Percentiles rank a stretch among this genome's conserved stretches.
These are phyloP conservation scores for Beauveria sp. DNA, from an alignment of 2,329 filamentous ascomycete species.

Conservation along the genomic window DNA sequence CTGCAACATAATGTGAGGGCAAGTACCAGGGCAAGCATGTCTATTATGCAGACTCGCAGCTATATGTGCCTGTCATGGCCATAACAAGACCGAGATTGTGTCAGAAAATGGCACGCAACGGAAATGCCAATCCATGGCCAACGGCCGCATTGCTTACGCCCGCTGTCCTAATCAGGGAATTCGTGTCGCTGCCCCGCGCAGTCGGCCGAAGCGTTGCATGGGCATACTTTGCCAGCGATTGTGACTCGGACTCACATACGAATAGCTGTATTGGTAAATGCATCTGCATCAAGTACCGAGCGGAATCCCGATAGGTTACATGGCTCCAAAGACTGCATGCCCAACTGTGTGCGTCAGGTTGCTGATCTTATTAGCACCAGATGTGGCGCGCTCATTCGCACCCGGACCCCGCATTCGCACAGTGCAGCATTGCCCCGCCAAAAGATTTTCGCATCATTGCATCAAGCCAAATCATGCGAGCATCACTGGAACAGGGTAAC, in stretches of 20 bases:
- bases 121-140: background rate
- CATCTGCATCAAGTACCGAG: too few relatives aligned
- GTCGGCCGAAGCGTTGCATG: background rate
- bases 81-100: too few relatives aligned
- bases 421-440: constrained; percentile 10
- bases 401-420: constrained; percentile 7
- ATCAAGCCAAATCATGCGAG: background rate
- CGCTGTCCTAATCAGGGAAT: constrained; percentile 3
- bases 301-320: background rate
- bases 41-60: too few relatives aligned
- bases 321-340: background rate
- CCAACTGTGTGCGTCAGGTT: background rate
- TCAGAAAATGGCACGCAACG: too few relatives aligned
- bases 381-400: background rate
- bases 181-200: constrained; percentile 1
- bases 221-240: background rate
- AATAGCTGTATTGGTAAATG: background rate
- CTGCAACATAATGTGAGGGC: background rate
- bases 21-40: too few relatives aligned
- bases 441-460: constrained; percentile 6
- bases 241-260: background rate
- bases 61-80: too few relatives aligned
- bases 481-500: background rate
- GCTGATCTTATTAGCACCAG: background rate
- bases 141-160: background rate